phyloP scores from a whole-genome alignment of 352 stramenopile species.

The Globisporangium radiosum region DNA sequence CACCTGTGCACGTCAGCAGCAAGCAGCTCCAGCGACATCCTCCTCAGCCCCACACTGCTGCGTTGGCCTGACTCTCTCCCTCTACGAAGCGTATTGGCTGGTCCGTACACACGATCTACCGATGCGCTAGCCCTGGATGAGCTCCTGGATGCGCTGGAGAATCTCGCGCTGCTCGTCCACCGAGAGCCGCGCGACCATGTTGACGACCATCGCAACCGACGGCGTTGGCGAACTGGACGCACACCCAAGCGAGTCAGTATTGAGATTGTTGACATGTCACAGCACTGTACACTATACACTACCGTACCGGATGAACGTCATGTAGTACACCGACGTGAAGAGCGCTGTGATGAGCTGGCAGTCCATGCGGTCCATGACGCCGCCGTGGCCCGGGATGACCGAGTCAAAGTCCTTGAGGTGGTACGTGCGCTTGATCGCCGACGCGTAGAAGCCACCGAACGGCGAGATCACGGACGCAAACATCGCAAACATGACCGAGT shows the following conservation, averaged over 20 bases:
- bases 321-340: conserved; percentile 97
- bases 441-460: conserved; percentile 99
- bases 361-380: conserved; percentile 97
- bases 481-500: conserved; percentile 94
- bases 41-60: too few species aligned
- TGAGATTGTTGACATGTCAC: too few species aligned
- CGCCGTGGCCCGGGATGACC: conserved; percentile 97
- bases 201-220: conserved; percentile 67
- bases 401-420: conserved; percentile 99
- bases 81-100: too few species aligned
- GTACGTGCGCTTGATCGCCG: conserved; percentile 98
- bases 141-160: conserved; percentile 56
- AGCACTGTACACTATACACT: background rate
- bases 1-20: background rate
- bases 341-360: conserved; percentile 95
- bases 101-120: too few species aligned
- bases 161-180: conserved; percentile 66
- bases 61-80: too few species aligned
- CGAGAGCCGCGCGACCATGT: conserved; percentile 60
- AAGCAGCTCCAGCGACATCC: background rate
- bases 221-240: conserved; percentile 42
- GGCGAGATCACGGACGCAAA: conserved; percentile 98
- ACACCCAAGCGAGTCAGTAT: background rate
- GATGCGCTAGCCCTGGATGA: conserved; percentile 26
- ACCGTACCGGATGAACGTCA: conserved; percentile 91